These are phyloP conservation scores for Venturia nashicola DNA, from an alignment of 2,329 filamentous ascomycete genomes.

Conservation along the genomic window DNA sequence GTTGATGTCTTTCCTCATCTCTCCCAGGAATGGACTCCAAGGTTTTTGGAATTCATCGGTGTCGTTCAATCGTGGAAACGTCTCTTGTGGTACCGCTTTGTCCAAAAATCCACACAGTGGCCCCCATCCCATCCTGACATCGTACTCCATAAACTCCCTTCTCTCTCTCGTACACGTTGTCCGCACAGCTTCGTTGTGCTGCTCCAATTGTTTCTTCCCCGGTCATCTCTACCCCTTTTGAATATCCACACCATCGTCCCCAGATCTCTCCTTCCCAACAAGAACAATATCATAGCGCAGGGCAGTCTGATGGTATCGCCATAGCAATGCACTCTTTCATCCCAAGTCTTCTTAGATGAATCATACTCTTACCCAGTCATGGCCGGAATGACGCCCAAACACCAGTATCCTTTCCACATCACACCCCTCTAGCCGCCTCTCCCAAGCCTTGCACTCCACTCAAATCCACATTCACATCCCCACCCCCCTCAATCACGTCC, in stretches of 20 bases:
- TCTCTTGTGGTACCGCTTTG: conserved; percentile 10
- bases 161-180: conserved; percentile 1
- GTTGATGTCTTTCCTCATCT: conserved; percentile 3
- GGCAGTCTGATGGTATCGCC: too few relatives aligned
- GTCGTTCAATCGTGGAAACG: conserved; percentile 12
- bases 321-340: too few relatives aligned
- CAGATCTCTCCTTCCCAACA: too few relatives aligned
- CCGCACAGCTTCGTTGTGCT: conserved; percentile 10
- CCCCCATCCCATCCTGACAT: conserved; percentile 11
- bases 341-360: too few relatives aligned
- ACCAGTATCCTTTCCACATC: too few relatives aligned
- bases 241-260: too few relatives aligned
- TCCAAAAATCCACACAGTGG: conserved; percentile 13
- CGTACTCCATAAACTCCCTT: conserved; percentile 11
- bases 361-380: too few relatives aligned
- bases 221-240: too few relatives aligned
- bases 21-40: conserved; percentile 2
- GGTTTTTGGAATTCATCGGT: conserved; percentile 8
- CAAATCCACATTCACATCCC: conserved; percentile 24
- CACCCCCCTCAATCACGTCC: conserved; percentile 53
- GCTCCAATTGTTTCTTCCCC: conserved; percentile 11
- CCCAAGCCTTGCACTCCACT: conserved; percentile 2
- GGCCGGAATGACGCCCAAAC: too few relatives aligned
- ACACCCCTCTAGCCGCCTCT: conserved; percentile 5
- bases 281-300: too few relatives aligned